Evolutionary conservation across 169 alveolate species (phyloP), one percentile per base, ranked within the genome.

Genomic region (Cyclospora cayetanensis): DNA sequence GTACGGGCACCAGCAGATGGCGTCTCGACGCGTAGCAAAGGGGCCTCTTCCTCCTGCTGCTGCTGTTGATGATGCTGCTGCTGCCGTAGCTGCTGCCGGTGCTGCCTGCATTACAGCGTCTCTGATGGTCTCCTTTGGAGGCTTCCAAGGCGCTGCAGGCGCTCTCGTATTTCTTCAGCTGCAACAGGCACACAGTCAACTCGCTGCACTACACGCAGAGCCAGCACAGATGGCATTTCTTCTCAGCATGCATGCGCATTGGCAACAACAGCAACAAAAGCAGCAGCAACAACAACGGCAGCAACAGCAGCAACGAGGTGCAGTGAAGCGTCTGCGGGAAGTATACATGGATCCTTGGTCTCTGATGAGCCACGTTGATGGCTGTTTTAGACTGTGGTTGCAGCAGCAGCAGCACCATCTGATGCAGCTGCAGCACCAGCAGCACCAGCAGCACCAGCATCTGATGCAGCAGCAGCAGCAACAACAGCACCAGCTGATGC

Each of bases 131-230:
- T 42, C 87, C 34, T 29, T 77, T 43, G 25, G 87, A 35, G 87
- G 87, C 27, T 11, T 29, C 20, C 70, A 77, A n/a, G 87, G 68
- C 29, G 46, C 41, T 27, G 70, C 87, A 46, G 87, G 70, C 29
- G 87, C 87, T 41, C 68, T 77, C 46, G 70, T 77, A 35, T 77
- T 35, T 29, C 87, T 77, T 65, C 87, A 77, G 70, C 70, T 77
- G 87, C 87, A 77, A 68, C 87, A 55, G 29, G 68, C 87, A 12
- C 87, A 77, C 70, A 41, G 42, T 12, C 70, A 29, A 42, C 29
- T 77, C 35, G 35, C 87, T 43, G 27, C 87, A 34, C 87, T 77
- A n/a, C 87, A 46, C 31, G 70, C 87, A 43, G 43, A 77, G 18
- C 87, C 70, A 4, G 35, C 46, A 22, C 20, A 43, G 0, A 15